These are phyloP conservation scores for Pseudohalonectria lignicola DNA, from an alignment of 2,329 filamentous ascomycete genomes.

Conservation along the genomic window DNA sequence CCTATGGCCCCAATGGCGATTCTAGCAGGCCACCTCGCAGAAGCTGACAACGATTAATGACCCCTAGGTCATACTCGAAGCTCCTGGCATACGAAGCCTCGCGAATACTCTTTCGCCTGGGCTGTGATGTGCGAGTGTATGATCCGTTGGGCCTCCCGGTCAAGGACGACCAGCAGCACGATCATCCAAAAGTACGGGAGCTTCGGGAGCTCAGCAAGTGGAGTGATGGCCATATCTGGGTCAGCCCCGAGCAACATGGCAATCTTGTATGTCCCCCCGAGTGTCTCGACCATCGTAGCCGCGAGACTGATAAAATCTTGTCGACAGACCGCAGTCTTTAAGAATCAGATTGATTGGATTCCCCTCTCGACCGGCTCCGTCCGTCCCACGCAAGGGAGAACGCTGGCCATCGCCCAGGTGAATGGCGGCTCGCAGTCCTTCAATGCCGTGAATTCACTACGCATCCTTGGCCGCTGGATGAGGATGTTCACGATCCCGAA, in stretches of 20 bases:
- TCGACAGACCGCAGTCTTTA: constrained; percentile 51
- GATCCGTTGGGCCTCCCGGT: constrained; percentile 46
- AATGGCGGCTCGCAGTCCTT: constrained; percentile 56
- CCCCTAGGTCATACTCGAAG: constrained; percentile 44
- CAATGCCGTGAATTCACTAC: constrained; percentile 55
- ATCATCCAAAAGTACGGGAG: constrained; percentile 51
- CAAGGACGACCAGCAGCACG: constrained; percentile 50
- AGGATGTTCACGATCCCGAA: constrained; percentile 58
- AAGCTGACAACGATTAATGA: too few relatives aligned
- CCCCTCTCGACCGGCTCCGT: constrained; percentile 50
- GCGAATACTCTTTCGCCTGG: constrained; percentile 50
- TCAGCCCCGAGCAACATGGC: constrained; percentile 56
- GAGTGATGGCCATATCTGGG: constrained; percentile 58
- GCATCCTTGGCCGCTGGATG: constrained; percentile 59
- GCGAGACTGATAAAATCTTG: background rate
- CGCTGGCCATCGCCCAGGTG: constrained; percentile 50
- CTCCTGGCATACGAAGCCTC: constrained; percentile 48
- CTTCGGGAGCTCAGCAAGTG: constrained; percentile 48
- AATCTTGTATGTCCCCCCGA: constrained; percentile 33
- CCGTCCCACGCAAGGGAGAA: constrained; percentile 55
- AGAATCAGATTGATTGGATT: constrained; percentile 63
- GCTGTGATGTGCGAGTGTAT: constrained; percentile 55
- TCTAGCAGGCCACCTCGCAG: too few relatives aligned
- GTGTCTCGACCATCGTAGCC: too few relatives aligned
- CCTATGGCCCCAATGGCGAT: background rate